Conservation (phyloP, 441 rosid genomes). For the Adansonia gregorii region DNA sequence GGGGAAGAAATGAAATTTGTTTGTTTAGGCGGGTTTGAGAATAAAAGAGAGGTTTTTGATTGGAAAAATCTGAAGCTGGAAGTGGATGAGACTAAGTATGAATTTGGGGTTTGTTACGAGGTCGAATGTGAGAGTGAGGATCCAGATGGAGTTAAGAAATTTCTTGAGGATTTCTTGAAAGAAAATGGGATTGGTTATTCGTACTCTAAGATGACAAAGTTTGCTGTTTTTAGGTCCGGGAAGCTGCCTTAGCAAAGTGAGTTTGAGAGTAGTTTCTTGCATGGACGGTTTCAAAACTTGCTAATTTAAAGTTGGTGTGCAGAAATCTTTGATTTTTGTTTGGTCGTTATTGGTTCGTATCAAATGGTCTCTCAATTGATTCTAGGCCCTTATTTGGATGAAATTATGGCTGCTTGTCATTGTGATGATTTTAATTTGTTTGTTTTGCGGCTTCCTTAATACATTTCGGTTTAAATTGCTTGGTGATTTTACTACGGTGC, state of each 20-base stretch:
- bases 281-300: neutral
- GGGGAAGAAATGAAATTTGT: constrained; percentile 48
- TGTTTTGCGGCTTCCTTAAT: neutral
- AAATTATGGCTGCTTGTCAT: neutral
- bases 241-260: constrained; percentile 50
- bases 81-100: constrained; percentile 80
- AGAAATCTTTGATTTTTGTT: neutral
- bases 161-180: constrained; percentile 63
- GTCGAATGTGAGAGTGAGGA: constrained; percentile 80
- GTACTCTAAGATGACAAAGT: constrained; percentile 54
- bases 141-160: constrained; percentile 64
- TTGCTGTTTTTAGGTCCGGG: constrained; percentile 60
- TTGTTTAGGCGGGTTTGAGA: constrained; percentile 86
- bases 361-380: no score
- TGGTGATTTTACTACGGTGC: neutral
- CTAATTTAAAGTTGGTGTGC: neutral
- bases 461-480: neutral
- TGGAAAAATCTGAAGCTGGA: constrained; percentile 78
- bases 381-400: no score
- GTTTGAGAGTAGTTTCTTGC: constrained; percentile 17
- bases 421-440: neutral
- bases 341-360: no score
- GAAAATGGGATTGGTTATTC: constrained; percentile 56
- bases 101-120: constrained; percentile 73
- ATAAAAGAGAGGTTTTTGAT: constrained; percentile 63